Evolutionary conservation across 2,329 filamentous ascomycete species (phyloP).

Genomic region (Alternaria brassicae): DNA sequence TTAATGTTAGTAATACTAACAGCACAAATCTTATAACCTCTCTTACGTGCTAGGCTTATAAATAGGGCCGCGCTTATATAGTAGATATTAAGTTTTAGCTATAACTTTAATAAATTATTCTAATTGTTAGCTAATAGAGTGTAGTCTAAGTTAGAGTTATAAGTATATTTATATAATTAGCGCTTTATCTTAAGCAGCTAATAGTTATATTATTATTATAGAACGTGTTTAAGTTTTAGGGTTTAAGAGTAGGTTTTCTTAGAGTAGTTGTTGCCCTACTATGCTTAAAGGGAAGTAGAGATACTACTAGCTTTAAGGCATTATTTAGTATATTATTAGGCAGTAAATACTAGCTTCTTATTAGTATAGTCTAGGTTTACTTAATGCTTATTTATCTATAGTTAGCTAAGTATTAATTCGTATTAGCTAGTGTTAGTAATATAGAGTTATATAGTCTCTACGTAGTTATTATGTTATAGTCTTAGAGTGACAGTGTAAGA

Average conservation of each 20-base stretch:
- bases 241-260: not conserved
- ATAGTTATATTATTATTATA: not conserved
- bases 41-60: not conserved
- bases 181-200: not conserved
- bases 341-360: too few species aligned
- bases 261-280: not conserved
- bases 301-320: too few species aligned
- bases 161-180: too few species aligned
- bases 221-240: not conserved
- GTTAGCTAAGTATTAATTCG: too few species aligned
- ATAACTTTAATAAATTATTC: not conserved
- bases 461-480: too few species aligned
- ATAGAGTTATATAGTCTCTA: too few species aligned
- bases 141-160: too few species aligned
- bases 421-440: too few species aligned
- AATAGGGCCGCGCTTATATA: not conserved
- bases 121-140: not conserved
- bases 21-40: not conserved
- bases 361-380: too few species aligned
- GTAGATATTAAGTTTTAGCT: not conserved
- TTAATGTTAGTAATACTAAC: not conserved
- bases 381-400: too few species aligned
- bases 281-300: not conserved
- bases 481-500: too few species aligned
- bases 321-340: too few species aligned